phyloP scores from a whole-genome alignment of 805 yeast species.

The Myxozyma neglecta region DNA sequence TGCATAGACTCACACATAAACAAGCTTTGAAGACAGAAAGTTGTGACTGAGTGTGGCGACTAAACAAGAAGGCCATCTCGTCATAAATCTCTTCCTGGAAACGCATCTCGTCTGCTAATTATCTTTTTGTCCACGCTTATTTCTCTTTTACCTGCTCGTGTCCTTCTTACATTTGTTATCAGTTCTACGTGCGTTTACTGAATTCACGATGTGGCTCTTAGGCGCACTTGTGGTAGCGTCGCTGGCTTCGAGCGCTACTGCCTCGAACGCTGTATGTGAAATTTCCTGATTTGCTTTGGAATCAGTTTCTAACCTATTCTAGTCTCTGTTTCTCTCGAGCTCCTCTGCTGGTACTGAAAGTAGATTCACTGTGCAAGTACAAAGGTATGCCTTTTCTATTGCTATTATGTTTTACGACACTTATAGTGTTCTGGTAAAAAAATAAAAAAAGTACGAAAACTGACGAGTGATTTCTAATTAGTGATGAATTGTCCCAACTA shows the following conservation, averaged over 20 bases:
- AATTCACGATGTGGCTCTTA: background rate
- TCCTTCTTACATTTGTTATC: background rate
- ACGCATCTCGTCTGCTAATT: background rate
- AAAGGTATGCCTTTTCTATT: background rate
- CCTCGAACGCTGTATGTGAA: background rate
- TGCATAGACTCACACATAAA: background rate
- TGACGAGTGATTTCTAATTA: background rate
- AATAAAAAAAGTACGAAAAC: too few relatives aligned
- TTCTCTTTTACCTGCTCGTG: background rate
- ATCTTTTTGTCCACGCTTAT: background rate
- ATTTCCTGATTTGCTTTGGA: background rate
- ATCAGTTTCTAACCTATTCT: background rate
- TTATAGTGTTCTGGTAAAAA: background rate
- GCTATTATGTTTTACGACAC: too few relatives aligned
- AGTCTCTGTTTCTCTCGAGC: background rate
- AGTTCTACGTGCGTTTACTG: background rate
- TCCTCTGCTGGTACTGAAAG: background rate
- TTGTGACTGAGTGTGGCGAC: background rate
- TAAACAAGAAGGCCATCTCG: background rate
- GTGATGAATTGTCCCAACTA: background rate
- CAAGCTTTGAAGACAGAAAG: background rate
- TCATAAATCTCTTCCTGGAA: background rate
- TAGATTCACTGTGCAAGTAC: background rate
- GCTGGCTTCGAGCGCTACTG: background rate
- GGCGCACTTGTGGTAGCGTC: background rate